These are phyloP conservation scores for Eudorina sp. DNA, from an alignment of 139 green algal genomes.

Conservation along the genomic window DNA sequence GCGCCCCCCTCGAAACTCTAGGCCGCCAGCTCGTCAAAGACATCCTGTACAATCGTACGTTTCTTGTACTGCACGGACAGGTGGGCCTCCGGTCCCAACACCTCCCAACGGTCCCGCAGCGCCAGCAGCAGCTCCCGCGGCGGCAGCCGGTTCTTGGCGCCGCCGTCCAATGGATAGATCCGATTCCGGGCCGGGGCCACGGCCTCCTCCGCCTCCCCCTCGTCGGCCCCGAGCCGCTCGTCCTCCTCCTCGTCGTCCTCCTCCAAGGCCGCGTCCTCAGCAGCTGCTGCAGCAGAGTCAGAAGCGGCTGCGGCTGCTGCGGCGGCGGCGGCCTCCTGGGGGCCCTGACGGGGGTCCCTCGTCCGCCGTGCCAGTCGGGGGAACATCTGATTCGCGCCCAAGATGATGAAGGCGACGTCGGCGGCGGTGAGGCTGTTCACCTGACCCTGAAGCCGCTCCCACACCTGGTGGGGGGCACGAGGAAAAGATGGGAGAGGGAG, in stretches of 20 bases:
- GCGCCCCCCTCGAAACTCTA: too few species aligned
- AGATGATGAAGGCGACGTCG: slow-evolving; percentile 7
- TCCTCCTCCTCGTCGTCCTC: neutral
- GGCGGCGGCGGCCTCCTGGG: neutral
- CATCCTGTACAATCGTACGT: slow-evolving; percentile 1
- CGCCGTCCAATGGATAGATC: neutral
- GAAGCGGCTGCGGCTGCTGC: too few species aligned
- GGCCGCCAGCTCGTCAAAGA: neutral
- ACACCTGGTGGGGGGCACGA: neutral
- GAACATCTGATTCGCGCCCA: slow-evolving; percentile 1
- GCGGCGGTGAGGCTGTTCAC: neutral
- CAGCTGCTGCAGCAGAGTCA: too few species aligned
- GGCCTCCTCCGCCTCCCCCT: neutral
- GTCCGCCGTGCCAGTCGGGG: neutral
- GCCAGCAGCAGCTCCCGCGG: slow-evolving; percentile 18
- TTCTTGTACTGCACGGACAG: slow-evolving; percentile 3
- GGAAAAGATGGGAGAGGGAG: neutral
- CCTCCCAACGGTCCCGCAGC: slow-evolving; percentile 20
- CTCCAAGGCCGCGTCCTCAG: neutral
- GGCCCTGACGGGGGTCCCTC: too few species aligned
- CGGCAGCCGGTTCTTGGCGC: neutral
- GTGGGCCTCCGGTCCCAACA: neutral
- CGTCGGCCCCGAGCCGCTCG: too few species aligned
- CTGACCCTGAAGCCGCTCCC: neutral
- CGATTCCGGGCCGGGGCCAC: neutral